These are phyloP conservation scores for Fomitopsis schrenkii DNA, from an alignment of 1,284 basidiomycete genomes.

Conservation along the genomic window DNA sequence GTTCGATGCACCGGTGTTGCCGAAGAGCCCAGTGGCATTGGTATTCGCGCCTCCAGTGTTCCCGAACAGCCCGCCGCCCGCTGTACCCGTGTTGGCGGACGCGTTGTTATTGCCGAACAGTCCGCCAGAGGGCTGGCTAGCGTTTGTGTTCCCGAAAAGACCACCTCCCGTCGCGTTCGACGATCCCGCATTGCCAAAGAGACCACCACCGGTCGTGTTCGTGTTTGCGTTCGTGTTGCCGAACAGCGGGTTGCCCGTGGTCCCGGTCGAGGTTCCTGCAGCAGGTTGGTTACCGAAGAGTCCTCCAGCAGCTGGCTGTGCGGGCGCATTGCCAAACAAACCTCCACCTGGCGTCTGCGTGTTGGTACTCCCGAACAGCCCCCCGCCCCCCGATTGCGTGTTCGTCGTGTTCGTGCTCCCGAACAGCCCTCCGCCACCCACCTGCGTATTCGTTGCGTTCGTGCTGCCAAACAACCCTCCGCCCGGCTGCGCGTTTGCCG, in stretches of 20 bases:
- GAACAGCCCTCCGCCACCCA: conserved; percentile 17
- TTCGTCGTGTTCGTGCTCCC: conserved; percentile 16
- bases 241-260: conserved; percentile 13
- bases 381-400: conserved; percentile 15
- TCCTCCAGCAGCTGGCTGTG: conserved; percentile 13
- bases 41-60: conserved; percentile 11
- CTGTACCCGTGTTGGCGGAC: background rate
- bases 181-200: conserved; percentile 28
- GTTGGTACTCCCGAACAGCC: conserved; percentile 16
- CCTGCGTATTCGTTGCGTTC: conserved; percentile 6
- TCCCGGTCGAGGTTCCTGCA: conserved; percentile 5
- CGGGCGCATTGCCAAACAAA: conserved; percentile 26
- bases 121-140: conserved; percentile 16
- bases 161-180: conserved; percentile 12
- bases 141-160: background rate
- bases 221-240: conserved; percentile 6
- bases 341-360: conserved; percentile 10
- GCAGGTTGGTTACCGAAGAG: conserved; percentile 19
- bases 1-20: background rate
- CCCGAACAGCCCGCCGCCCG: background rate
- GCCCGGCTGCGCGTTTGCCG: background rate
- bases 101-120: conserved; percentile 22
- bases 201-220: conserved; percentile 12
- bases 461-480: conserved; percentile 27
- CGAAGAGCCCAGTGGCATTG: conserved; percentile 3